Evolutionary conservation across 2,329 filamentous ascomycete genomes (phyloP).

Genomic region (Sporothrix pallida): DNA sequence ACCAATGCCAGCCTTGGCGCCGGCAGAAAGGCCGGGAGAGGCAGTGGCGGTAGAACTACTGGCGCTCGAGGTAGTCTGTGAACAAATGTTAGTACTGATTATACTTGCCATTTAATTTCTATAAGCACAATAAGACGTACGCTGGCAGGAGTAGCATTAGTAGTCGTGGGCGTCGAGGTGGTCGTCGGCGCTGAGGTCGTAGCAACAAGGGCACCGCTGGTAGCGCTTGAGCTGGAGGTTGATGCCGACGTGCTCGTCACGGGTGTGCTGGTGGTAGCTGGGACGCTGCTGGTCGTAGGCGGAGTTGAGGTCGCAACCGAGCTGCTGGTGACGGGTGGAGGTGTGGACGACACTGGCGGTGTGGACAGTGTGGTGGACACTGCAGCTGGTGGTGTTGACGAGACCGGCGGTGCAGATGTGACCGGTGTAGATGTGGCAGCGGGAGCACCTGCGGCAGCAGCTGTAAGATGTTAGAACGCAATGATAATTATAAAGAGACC

Average conservation of each 20-base stretch:
- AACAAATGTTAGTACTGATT: neutral
- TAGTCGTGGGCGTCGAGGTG: neutral
- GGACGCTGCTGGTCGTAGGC: constrained; percentile 3
- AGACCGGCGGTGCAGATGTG: neutral
- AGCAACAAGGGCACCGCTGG: neutral
- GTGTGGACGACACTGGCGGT: constrained; percentile 10
- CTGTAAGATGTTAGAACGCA: constrained; percentile 20
- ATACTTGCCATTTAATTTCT: too few species aligned
- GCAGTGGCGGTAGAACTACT: constrained; percentile 24
- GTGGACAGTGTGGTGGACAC: constrained; percentile 15
- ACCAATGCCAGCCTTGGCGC: constrained; percentile 39
- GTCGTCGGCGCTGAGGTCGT: constrained; percentile 16
- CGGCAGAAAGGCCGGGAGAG: constrained; percentile 31
- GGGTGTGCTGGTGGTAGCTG: neutral
- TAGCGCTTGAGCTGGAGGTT: constrained; percentile 20
- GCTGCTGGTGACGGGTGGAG: constrained; percentile 14
- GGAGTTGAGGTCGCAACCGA: neutral
- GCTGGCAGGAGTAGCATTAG: constrained; percentile 8
- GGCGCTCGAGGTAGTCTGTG: constrained; percentile 23
- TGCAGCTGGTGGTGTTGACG: neutral
- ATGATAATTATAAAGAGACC: neutral
- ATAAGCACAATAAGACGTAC: neutral
- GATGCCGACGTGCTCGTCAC: neutral
- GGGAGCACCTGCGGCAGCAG: constrained; percentile 25
- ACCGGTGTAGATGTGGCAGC: constrained; percentile 15